A percentile compares a stretch with the other conserved stretches of the same genome.
phyloP scores from a whole-genome alignment of 768 basidiomycete genomes.

The Rhizopogon sp. region DNA sequence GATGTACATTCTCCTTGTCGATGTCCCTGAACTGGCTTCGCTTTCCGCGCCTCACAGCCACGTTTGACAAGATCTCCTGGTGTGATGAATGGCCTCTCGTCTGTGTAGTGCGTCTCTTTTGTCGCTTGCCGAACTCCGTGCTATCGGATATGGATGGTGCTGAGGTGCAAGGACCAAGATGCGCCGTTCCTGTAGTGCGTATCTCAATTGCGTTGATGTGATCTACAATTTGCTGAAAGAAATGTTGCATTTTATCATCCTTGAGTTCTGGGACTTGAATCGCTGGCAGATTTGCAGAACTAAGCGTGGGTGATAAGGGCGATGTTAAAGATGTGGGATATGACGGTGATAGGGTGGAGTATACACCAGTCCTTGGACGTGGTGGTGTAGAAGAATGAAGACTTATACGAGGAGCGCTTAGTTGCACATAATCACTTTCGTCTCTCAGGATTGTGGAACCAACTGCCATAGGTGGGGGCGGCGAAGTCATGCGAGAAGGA shows the following conservation, averaged over 20 bases:
- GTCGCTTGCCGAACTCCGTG: slow-evolving; percentile 16
- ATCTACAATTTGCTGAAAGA: slow-evolving; percentile 81
- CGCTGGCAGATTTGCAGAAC: slow-evolving; percentile 31
- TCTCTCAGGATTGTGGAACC: slow-evolving; percentile 21
- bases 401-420: slow-evolving; percentile 19
- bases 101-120: slow-evolving; percentile 5
- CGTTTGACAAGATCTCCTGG: slow-evolving; percentile 7
- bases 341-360: slow-evolving; percentile 17
- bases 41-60: neutral
- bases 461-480: slow-evolving; percentile 56
- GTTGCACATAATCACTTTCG: slow-evolving; percentile 10
- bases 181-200: slow-evolving; percentile 31
- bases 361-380: slow-evolving; percentile 9
- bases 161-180: slow-evolving; percentile 2
- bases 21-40: slow-evolving; percentile 15
- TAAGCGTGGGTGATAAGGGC: slow-evolving; percentile 29
- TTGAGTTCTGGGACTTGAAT: slow-evolving; percentile 65
- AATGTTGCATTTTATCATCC: slow-evolving; percentile 74
- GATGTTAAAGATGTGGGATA: slow-evolving; percentile 21
- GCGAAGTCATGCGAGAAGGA: slow-evolving; percentile 52
- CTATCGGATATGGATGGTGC: slow-evolving; percentile 11
- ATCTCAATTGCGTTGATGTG: slow-evolving; percentile 73
- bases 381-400: slow-evolving; percentile 17
- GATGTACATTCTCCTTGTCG: slow-evolving; percentile 57
- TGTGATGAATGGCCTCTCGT: slow-evolving; percentile 35